Percentiles rank a stretch among this genome's conserved stretches.
phyloP scores from a whole-genome alignment of 495 filamentous ascomycete genomes.

The Neurospora hispaniola region DNA sequence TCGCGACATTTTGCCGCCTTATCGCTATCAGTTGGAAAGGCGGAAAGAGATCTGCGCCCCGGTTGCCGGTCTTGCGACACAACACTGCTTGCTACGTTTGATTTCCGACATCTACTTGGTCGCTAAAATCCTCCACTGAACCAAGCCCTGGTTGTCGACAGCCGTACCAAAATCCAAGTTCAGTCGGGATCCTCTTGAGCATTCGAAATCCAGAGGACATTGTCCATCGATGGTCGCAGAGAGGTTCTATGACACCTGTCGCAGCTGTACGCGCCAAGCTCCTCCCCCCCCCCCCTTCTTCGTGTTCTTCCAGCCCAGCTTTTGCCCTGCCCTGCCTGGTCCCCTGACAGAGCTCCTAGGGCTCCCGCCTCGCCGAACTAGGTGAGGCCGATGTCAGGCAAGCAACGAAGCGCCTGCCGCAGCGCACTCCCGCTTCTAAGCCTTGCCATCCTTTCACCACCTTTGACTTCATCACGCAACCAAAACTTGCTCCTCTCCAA shows the following conservation, averaged over 20 bases:
- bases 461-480: neutral
- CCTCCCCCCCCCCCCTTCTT: neutral
- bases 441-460: neutral
- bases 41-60: constrained; percentile 21
- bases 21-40: constrained; percentile 19
- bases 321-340: neutral
- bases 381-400: neutral
- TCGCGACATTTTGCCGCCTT: constrained; percentile 21
- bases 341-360: neutral
- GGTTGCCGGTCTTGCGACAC: constrained; percentile 6
- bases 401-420: neutral
- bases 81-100: neutral
- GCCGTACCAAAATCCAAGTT: neutral
- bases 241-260: constrained; percentile 9
- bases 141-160: neutral
- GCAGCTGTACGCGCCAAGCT: constrained; percentile 14
- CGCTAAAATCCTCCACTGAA: neutral
- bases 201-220: neutral
- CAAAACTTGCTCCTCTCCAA: neutral
- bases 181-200: neutral
- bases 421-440: neutral
- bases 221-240: constrained; percentile 3
- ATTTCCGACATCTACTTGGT: neutral
- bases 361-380: neutral
- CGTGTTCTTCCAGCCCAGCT: neutral